phyloP scores from a whole-genome alignment of 169 alveolate genomes.

The Eimeria praecox region DNA sequence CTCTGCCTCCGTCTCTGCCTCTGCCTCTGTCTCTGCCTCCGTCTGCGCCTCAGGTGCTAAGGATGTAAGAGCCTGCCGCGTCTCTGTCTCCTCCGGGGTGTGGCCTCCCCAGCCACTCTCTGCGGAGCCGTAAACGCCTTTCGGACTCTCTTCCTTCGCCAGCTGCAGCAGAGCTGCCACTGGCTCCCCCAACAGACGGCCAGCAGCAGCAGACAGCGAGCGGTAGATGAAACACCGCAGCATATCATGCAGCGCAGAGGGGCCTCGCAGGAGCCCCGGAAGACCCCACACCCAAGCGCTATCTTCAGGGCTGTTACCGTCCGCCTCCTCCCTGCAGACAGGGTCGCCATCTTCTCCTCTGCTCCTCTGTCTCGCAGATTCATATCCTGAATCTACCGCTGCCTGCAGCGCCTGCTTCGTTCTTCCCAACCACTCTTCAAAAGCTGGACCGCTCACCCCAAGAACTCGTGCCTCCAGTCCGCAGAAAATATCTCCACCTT shows the following conservation, averaged over 20 bases:
- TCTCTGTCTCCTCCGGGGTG: background rate
- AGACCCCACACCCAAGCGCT: slow-evolving; percentile 54
- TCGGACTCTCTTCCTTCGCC: background rate
- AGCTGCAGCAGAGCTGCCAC: slow-evolving; percentile 24
- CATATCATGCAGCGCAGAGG: slow-evolving; percentile 54
- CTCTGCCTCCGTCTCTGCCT: slow-evolving; percentile 40
- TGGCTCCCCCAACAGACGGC: slow-evolving; percentile 32
- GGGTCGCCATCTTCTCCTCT: background rate
- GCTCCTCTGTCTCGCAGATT: background rate
- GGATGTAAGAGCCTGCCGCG: background rate
- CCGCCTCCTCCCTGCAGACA: background rate
- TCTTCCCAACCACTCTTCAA: background rate
- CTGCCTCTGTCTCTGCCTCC: background rate
- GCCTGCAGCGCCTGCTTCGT: background rate
- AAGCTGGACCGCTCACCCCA: background rate
- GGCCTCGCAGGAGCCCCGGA: slow-evolving; percentile 48
- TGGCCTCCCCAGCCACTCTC: background rate
- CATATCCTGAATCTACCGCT: background rate
- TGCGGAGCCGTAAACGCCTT: background rate
- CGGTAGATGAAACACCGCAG: slow-evolving; percentile 76
- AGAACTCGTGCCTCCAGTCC: background rate
- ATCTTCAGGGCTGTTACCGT: background rate
- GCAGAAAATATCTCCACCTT: background rate
- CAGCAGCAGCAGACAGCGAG: slow-evolving; percentile 64
- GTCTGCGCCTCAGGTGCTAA: background rate